phyloP scores from a whole-genome alignment of 768 basidiomycete species.

The Russula sp. region DNA sequence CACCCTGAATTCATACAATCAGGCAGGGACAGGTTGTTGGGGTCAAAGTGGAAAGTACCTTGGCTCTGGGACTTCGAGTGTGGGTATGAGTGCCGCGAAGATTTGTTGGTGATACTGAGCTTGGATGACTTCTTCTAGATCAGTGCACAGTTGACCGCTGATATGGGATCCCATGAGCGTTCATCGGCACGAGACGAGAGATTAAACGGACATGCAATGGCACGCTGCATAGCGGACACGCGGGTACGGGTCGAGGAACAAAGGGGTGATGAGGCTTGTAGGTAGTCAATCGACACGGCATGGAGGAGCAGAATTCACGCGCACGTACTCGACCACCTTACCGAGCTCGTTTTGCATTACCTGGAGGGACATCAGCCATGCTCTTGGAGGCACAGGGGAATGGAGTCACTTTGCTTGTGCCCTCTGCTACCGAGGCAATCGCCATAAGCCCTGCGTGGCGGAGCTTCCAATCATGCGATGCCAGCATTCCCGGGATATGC shows the following conservation, averaged over 20 bases:
- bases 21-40: not conserved
- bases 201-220: conserved; percentile 64
- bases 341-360: conserved; percentile 78
- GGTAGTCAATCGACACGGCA: not conserved
- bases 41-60: conserved; percentile 38
- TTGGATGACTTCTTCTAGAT: conserved; percentile 82
- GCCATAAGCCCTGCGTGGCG: conserved; percentile 86
- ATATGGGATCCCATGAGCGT: conserved; percentile 6
- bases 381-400: not conserved
- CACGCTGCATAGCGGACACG: conserved; percentile 71
- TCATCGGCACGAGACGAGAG: not conserved
- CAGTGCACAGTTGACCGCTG: conserved; percentile 86
- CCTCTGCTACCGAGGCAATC: conserved; percentile 80
- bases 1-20: conserved; percentile 42
- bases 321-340: conserved; percentile 70
- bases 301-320: not conserved
- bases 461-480: conserved; percentile 76
- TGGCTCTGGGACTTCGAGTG: conserved; percentile 70
- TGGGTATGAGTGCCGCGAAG: conserved; percentile 62
- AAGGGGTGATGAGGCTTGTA: conserved; percentile 62
- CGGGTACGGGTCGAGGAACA: conserved; percentile 76
- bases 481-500: conserved; percentile 77
- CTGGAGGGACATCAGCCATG: conserved; percentile 29
- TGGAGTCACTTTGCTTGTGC: conserved; percentile 56
- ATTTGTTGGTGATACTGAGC: conserved; percentile 60